Evolutionary conservation across 805 yeast species (phyloP), one percentile per base, ranked within the genome.

Genomic region (Starmerella khaoyaiensis): DNA sequence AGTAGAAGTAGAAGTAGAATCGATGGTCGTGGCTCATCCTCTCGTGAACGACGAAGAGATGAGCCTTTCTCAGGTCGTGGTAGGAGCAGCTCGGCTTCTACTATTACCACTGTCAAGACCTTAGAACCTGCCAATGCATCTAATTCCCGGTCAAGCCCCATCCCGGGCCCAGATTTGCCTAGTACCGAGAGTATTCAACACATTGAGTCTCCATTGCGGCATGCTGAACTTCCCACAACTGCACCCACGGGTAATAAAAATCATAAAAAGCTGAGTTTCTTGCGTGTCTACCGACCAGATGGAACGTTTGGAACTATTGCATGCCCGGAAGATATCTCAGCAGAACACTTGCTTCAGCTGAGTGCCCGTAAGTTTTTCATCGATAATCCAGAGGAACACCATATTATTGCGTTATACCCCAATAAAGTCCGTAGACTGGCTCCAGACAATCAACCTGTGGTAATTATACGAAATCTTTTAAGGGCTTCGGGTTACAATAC

Each of bases 251-350:
- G 11, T 14, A 4, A 6, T 20, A 21, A 14, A 11, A 21, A 8
- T n/a, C 29, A 9, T 16, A 28, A 21, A 15, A 28, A 24, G 23
- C 25, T 33, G 22, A 33, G 37, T 19, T 36, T 51, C 43, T 63
- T 87, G 17, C 73, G 94, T 42, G 76, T 87, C 1, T 84, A 79
- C 61, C 74, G 79, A 41, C 79, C 74, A 36, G 93, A 81, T 40
- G 86, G 83, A 49, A 79, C 84, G 9, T 81, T 83, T 46, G 79
- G 90, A 12, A 81, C 94, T 1, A 61, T 87, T 16, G 73, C 84
- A 12, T 77, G 93, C 52, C 72, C 87, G 0, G 66, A 79, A 23
- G 80, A 78, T 40, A 79, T 84, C 1, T 72, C 87, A 0, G 80
- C 83, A 0, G 68, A 73, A 6, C 93, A 83, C 33, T 61, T 90